Evolutionary conservation across 2,329 filamentous ascomycete species (phyloP), one percentile per base, ranked within the genome.

Genomic region (Botrytis aclada): DNA sequence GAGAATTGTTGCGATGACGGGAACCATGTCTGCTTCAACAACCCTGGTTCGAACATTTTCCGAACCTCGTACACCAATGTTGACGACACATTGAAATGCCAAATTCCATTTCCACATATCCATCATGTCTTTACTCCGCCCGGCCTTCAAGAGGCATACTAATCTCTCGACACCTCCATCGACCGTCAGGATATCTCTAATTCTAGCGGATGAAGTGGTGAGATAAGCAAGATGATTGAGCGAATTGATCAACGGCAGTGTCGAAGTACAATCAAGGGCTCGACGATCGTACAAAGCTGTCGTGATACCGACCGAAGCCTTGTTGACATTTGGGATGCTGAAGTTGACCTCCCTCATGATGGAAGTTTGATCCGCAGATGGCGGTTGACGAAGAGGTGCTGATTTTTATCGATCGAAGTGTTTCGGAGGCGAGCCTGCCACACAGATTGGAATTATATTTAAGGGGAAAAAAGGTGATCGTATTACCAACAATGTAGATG

Each of bases 51-150:
- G 90, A 74, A 99, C 96, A 77, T 89, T 91, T 84, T 99, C 96
- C 20, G 96, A 98, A 74, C 96, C 96, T 78, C 96, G 90, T 74
- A 99, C 95, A 73, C 96, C 96, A 81, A 99, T 98, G 83, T 99
- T 99, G 81, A 99, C 96, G 76, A 98, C 95, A 82, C 96, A 99
- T 83, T 98, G 96, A 83, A 99, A 99, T 70, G 96, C 96, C 75
- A 99, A 88, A 81, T 98, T 99, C 96, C 96, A 99, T 84, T 98
- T 98, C 96, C 96, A 99, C 93, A 97, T 97, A 82, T 98, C 95
- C 95, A 98, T 98, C 90, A 98, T 92, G 82, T 99, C 95, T 83
- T 95, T 97, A 84, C 93, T 98, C 81, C 96, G 89, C 76, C 96
- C 96, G 83, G 97, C 94, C 84, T 99, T 99, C 82, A 99, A 89